These are phyloP conservation scores for Naumovozyma castellii DNA, from an alignment of 805 yeast species.

Conservation along the genomic window DNA sequence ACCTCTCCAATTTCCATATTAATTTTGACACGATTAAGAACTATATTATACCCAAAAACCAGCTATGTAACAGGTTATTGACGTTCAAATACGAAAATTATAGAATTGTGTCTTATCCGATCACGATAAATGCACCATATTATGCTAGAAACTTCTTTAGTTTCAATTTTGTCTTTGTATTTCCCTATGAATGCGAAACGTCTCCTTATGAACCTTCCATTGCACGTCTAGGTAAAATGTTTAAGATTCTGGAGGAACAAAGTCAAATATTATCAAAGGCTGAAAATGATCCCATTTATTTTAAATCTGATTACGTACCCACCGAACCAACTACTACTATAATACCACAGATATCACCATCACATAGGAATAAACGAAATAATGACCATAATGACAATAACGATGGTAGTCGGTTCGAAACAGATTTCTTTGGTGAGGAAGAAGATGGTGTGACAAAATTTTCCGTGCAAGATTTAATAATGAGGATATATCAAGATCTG, in stretches of 20 bases:
- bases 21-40: slow-evolving; percentile 81
- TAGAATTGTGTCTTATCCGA: slow-evolving; percentile 81
- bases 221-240: slow-evolving; percentile 76
- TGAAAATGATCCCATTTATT: slow-evolving; percentile 31
- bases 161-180: slow-evolving; percentile 88
- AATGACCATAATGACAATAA: background rate
- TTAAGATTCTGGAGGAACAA: slow-evolving; percentile 85
- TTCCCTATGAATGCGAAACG: slow-evolving; percentile 71
- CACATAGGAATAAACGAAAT: background rate
- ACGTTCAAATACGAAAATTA: slow-evolving; percentile 62
- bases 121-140: slow-evolving; percentile 58
- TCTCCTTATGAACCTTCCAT: slow-evolving; percentile 83
- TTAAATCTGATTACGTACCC: slow-evolving; percentile 8
- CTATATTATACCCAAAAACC: slow-evolving; percentile 89
- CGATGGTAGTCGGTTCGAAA: background rate
- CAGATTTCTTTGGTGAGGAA: background rate
- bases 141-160: slow-evolving; percentile 88
- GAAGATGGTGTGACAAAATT: slow-evolving; percentile 20
- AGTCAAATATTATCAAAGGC: slow-evolving; percentile 58
- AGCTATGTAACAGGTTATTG: slow-evolving; percentile 72
- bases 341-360: background rate
- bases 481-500: slow-evolving; percentile 87
- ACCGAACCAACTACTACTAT: background rate
- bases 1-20: slow-evolving; percentile 34
- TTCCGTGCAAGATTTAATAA: slow-evolving; percentile 65